Evolutionary conservation across 2,329 filamentous ascomycete species (phyloP), one percentile per base, ranked within the genome.

Genomic region (Domatiomyces globalis): DNA sequence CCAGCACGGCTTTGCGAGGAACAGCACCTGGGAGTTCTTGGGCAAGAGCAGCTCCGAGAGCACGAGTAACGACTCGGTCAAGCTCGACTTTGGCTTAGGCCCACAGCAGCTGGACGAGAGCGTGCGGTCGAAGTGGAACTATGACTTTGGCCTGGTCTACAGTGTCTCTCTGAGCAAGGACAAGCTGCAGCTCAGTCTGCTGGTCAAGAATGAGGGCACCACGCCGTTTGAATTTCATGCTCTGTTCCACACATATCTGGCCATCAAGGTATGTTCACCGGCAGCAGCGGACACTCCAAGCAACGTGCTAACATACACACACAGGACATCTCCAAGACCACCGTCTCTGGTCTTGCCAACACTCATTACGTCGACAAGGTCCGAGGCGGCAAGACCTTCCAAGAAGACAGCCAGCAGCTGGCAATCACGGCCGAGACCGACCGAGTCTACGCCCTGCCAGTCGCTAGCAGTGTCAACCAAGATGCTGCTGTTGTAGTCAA

Each of bases 1-100:
- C 2, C 89, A 95, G 71, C 92, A 96, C 72, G 92, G 92, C 60
- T 94, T 98, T 69, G 92, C 90, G 42, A 87, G 92, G 61, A 89
- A 79, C 63, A 85, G 83, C 45, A 79, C 79, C 56, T 98, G 92
- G 92, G 89, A 96, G 68, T 95, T 92, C 66, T 76, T 98, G 49
- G 89, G 89, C 64, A 94, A 90, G 71, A 87, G 83, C 5, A 82
- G 78, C n/a, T 79, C 78, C 5, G 58, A 60, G 64, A 69, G 56
- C 69, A 63, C 52, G 63, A 72, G 71, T 56, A 77, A 85, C 63
- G 73, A 80, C 63, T 83, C 81, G 47, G 83, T 96, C 58, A 95
- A 94, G 76, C 82, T 98, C 54, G 92, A 98, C 72, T 96, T 98
- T 67, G 92, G 90, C 25, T 81, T 98, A 36, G 87, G 84, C 49